These are phyloP conservation scores for Tremella fuciformis DNA, from an alignment of 768 basidiomycete genomes.

Conservation along the genomic window DNA sequence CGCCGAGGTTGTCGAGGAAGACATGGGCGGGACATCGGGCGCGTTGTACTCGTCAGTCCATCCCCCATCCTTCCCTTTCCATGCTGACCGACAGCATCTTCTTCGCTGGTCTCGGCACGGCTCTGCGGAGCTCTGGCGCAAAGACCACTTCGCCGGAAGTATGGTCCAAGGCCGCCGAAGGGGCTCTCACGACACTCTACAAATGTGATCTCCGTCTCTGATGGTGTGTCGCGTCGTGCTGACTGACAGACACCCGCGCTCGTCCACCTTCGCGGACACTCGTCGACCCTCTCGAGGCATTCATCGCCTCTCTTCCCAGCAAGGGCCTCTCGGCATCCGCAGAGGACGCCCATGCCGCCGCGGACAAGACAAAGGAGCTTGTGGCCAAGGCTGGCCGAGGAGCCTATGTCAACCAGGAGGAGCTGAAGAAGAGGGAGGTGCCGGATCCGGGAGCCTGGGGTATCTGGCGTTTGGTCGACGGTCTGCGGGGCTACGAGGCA, in stretches of 20 bases:
- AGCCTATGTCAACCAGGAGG: slow-evolving; percentile 64
- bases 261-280: slow-evolving; percentile 86
- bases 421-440: slow-evolving; percentile 61
- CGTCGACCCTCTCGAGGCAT: slow-evolving; percentile 83
- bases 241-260: slow-evolving; percentile 65
- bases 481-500: slow-evolving; percentile 35
- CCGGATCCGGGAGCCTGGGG: slow-evolving; percentile 94
- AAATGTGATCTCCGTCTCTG: slow-evolving; percentile 32
- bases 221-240: neutral
- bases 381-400: slow-evolving; percentile 84
- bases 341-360: slow-evolving; percentile 62
- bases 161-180: slow-evolving; percentile 64
- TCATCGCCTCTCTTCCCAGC: slow-evolving; percentile 58
- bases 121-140: slow-evolving; percentile 56
- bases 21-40: slow-evolving; percentile 89
- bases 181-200: slow-evolving; percentile 45
- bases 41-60: slow-evolving; percentile 78
- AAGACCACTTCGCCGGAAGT: slow-evolving; percentile 56
- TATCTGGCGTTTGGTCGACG: slow-evolving; percentile 54
- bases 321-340: slow-evolving; percentile 59
- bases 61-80: neutral
- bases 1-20: slow-evolving; percentile 71
- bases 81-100: slow-evolving; percentile 63
- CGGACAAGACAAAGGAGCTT: slow-evolving; percentile 69
- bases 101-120: slow-evolving; percentile 80